A percentile compares a stretch with the other conserved stretches of the same genome.
These are phyloP conservation scores for Candida ponderosae DNA, from an alignment of 805 yeast genomes.

Conservation along the genomic window DNA sequence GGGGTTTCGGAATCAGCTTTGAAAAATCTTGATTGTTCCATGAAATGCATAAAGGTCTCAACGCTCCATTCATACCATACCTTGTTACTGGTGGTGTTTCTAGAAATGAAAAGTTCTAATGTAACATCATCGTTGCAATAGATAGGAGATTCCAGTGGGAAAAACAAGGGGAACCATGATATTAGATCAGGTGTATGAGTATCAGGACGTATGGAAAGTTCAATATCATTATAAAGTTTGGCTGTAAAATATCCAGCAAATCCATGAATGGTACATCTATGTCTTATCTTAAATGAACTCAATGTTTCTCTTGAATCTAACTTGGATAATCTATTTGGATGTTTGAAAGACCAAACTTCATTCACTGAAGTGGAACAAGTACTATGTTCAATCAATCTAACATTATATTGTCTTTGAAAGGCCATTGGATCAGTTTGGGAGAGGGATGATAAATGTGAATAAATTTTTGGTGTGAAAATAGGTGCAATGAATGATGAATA, in stretches of 20 bases:
- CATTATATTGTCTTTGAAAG: slow-evolving; percentile 32
- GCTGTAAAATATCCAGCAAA: slow-evolving; percentile 72
- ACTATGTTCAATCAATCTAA: slow-evolving; percentile 30
- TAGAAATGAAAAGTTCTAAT: slow-evolving; percentile 41
- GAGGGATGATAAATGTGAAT: slow-evolving; percentile 25
- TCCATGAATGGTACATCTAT: slow-evolving; percentile 59
- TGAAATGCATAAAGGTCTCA: slow-evolving; percentile 41
- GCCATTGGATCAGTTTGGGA: slow-evolving; percentile 13
- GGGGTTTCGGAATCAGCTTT: no score
- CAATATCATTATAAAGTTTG: slow-evolving; percentile 50
- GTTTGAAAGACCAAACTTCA: slow-evolving; percentile 54
- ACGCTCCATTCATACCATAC: slow-evolving; percentile 68
- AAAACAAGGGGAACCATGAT: slow-evolving; percentile 66
- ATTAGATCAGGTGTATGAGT: slow-evolving; percentile 35
- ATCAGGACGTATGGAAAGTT: slow-evolving; percentile 42
- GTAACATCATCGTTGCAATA: slow-evolving; percentile 46
- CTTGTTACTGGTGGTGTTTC: slow-evolving; percentile 31
- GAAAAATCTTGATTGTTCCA: slow-evolving; percentile 17
- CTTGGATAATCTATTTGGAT: slow-evolving; percentile 46
- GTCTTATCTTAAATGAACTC: slow-evolving; percentile 35
- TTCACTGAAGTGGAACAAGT: slow-evolving; percentile 38
- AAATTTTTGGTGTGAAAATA: slow-evolving; percentile 46
- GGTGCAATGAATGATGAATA: slow-evolving; percentile 63
- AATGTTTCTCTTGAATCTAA: slow-evolving; percentile 29
- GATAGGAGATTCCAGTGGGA: slow-evolving; percentile 52